phyloP scores from a whole-genome alignment of 805 yeast genomes.

The Brettanomyces nanus region DNA sequence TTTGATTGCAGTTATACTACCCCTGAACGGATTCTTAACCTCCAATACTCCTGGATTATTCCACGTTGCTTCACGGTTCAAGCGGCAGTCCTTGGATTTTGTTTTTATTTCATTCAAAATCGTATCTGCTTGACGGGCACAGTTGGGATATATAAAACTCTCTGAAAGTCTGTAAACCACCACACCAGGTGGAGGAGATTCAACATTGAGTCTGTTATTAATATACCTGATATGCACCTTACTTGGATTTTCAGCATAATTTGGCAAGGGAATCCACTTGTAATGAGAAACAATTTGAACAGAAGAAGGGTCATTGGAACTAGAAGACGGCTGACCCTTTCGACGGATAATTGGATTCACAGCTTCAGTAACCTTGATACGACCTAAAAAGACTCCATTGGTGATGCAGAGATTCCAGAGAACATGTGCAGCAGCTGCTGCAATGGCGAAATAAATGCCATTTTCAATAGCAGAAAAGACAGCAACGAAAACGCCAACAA shows the following conservation, averaged over 20 bases:
- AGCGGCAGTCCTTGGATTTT: slow-evolving; percentile 50
- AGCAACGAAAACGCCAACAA: slow-evolving; percentile 65
- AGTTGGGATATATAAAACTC: slow-evolving; percentile 74
- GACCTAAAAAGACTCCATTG: slow-evolving; percentile 74
- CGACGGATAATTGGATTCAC: slow-evolving; percentile 43
- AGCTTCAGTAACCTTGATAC: slow-evolving; percentile 65
- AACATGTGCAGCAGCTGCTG: slow-evolving; percentile 70
- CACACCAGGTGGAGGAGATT: slow-evolving; percentile 87
- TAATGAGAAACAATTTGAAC: slow-evolving; percentile 12
- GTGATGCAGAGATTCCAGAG: slow-evolving; percentile 75
- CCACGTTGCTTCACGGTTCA: slow-evolving; percentile 62
- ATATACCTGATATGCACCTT: slow-evolving; percentile 27
- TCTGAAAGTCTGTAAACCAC: slow-evolving; percentile 79
- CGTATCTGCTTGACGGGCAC: slow-evolving; percentile 62
- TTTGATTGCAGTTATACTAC: not conserved
- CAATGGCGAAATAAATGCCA: slow-evolving; percentile 86
- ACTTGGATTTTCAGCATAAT: slow-evolving; percentile 16
- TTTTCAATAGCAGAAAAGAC: slow-evolving; percentile 75
- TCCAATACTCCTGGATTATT: slow-evolving; percentile 71
- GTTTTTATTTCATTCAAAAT: slow-evolving; percentile 60
- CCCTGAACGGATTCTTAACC: slow-evolving; percentile 21
- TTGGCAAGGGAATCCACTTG: slow-evolving; percentile 63
- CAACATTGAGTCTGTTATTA: slow-evolving; percentile 50
- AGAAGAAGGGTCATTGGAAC: not conserved
- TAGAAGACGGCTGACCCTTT: slow-evolving; percentile 8